These are phyloP conservation scores for Marchantia paleacea DNA, from an alignment of 225 moss, liverwort and hornwort species.

Conservation along the genomic window DNA sequence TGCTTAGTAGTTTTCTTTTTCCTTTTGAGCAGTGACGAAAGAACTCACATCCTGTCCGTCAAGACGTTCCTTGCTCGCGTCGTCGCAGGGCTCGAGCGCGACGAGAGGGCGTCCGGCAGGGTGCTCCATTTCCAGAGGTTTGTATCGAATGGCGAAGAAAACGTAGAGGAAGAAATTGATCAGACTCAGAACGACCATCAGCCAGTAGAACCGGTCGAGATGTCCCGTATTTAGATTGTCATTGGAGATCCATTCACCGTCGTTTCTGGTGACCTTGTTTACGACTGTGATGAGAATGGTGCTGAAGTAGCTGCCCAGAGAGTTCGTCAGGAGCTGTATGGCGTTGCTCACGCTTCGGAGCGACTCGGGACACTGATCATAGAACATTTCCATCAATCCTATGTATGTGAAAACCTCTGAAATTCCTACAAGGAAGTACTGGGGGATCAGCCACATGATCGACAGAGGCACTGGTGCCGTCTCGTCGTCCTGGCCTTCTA, in stretches of 20 bases:
- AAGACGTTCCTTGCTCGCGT: not conserved
- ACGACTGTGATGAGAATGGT: constrained; percentile 51
- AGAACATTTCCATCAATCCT: constrained; percentile 72
- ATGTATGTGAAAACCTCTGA: constrained; percentile 47
- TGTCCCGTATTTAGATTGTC: constrained; percentile 62
- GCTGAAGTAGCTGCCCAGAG: constrained; percentile 64
- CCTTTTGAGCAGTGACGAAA: too few species aligned
- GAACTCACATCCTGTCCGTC: not conserved
- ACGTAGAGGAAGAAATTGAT: constrained; percentile 54
- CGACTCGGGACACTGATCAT: constrained; percentile 67
- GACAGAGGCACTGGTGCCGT: constrained; percentile 43
- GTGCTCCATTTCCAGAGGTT: constrained; percentile 18
- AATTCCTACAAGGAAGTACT: constrained; percentile 59
- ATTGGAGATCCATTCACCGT: constrained; percentile 49
- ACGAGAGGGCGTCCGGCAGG: constrained; percentile 8
- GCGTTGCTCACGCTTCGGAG: constrained; percentile 70
- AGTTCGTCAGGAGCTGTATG: constrained; percentile 55
- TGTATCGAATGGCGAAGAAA: constrained; percentile 28
- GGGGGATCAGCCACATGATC: constrained; percentile 56
- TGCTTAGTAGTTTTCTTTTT: not conserved
- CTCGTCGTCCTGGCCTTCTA: constrained; percentile 34
- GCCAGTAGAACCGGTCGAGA: constrained; percentile 72
- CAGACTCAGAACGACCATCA: constrained; percentile 48
- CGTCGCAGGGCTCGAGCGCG: not conserved
- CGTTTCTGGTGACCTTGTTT: constrained; percentile 42